These are phyloP conservation scores for Wallacemonas rigidus DNA, from an alignment of 208 protist species.

Conservation along the genomic window DNA sequence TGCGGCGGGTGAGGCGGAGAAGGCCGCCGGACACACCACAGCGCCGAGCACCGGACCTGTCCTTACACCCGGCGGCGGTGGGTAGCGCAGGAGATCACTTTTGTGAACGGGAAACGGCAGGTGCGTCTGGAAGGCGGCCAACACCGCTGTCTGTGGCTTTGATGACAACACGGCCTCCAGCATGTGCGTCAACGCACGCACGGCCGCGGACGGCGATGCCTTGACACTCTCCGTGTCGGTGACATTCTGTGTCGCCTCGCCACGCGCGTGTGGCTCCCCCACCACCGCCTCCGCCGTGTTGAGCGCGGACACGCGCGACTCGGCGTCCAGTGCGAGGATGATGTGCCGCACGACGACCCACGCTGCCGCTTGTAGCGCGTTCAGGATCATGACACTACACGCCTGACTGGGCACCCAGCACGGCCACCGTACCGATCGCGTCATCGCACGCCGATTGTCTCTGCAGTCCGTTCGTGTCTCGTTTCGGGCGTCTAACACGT, in stretches of 20 bases:
- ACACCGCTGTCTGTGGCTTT: not conserved
- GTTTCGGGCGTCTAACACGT: not conserved
- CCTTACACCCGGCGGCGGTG: not conserved
- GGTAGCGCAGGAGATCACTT: not conserved
- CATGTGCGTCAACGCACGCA: not conserved
- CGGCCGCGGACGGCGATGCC: not conserved
- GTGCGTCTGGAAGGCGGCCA: not conserved
- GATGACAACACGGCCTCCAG: slow-evolving; percentile 6
- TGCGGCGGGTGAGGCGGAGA: not conserved
- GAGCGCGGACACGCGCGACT: not conserved
- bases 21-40: not conserved
- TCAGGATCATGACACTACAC: slow-evolving; percentile 22
- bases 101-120: slow-evolving; percentile 2
- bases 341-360: slow-evolving; percentile 32
- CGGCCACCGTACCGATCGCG: slow-evolving; percentile 25
- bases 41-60: not conserved
- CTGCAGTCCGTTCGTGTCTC: no score
- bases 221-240: not conserved
- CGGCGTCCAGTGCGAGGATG: not conserved
- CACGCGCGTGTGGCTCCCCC: no score
- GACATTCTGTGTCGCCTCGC: no score
- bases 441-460: not conserved
- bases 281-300: not conserved
- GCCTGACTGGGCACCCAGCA: slow-evolving; percentile 29
- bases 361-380: slow-evolving; percentile 28